Conservation (phyloP, 495 filamentous ascomycete genomes). For the Podospora pseudocomata region DNA sequence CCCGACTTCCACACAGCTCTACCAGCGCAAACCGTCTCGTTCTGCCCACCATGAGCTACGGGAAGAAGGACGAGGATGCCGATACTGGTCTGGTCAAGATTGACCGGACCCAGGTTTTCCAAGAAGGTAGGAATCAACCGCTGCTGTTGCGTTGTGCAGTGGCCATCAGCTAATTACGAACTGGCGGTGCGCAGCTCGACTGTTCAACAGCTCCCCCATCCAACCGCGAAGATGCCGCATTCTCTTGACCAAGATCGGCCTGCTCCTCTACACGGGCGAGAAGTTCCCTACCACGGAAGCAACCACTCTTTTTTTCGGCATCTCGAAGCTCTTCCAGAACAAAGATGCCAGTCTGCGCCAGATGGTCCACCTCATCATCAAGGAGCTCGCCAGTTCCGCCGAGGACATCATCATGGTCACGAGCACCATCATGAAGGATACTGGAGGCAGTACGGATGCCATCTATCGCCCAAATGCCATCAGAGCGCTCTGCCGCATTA, state of each 20-base stretch:
- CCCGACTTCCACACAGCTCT: slow-evolving; percentile 21
- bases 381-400: slow-evolving; percentile 92
- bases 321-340: slow-evolving; percentile 99
- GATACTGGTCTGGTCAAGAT: slow-evolving; percentile 91
- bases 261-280: slow-evolving; percentile 95
- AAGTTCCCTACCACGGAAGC: slow-evolving; percentile 95
- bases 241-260: slow-evolving; percentile 93
- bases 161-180: slow-evolving; percentile 18
- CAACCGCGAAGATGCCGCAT: slow-evolving; percentile 93
- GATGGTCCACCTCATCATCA: slow-evolving; percentile 98
- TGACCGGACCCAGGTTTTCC: slow-evolving; percentile 96
- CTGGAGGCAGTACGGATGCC: slow-evolving; percentile 89
- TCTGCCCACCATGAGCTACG: slow-evolving; percentile 76
- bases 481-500: slow-evolving; percentile 90
- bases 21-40: slow-evolving; percentile 21
- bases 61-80: slow-evolving; percentile 98
- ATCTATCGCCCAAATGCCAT: slow-evolving; percentile 97
- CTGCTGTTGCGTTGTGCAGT: not conserved
- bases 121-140: slow-evolving; percentile 75
- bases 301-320: slow-evolving; percentile 97
- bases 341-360: slow-evolving; percentile 97
- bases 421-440: slow-evolving; percentile 99
- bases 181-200: slow-evolving; percentile 61
- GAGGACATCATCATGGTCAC: slow-evolving; percentile 99
- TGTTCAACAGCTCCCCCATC: slow-evolving; percentile 96